Base-by-base conservation (phyloP, 129 eudicot genomes). In the Chrysanthemum lavandulifolium region DNA sequence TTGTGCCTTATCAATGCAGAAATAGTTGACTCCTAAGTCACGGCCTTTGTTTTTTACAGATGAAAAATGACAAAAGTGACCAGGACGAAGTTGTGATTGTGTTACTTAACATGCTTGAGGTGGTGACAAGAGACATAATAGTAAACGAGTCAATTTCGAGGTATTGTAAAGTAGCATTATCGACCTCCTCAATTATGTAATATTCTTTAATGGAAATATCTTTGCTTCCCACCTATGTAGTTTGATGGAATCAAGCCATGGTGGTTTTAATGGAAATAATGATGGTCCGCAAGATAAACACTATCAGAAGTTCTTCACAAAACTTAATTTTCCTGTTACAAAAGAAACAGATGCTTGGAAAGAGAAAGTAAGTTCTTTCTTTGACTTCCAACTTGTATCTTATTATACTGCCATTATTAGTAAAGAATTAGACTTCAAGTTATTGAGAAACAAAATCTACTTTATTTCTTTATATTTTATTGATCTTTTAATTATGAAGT, bases 101-200 rank as follows among this genome's bases (percentile, higher is more conserved):
- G 69, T 82, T 92, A 75, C 96, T 87, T 13, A 82, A 92, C 78
- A 89, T 92, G 98, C 82, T 92, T 57, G 98, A 92, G 83, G 89
- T 92, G 69, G 95, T 92, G 76, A 92, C 91, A 25, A 80, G 98
- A 78, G 98, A 92, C 81, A 89, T 92, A 21, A 89, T 89, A 82
- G 79, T 82, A 12, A 59, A 78, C 12, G 96, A 87, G 29, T 45
- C 83, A 54, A 80, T 89, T 65, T 72, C 86, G 58, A 83, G 94
- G 98, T 86, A 85, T 33, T 63, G 62, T 61, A 45, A 61, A 73
- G 10, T 57, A 57, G 40, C 48, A 57, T 64, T 33, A 40, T 79
- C 23, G 13, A 69, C 21, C 45, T 80, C 14, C 55, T 16, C 14
- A 2, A 6, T 74, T 50, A 59, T 12, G 6, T 65, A 48, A 18